Base-by-base conservation (phyloP, 2,329 filamentous ascomycete species). In the Blastomyces emzantsi region DNA sequence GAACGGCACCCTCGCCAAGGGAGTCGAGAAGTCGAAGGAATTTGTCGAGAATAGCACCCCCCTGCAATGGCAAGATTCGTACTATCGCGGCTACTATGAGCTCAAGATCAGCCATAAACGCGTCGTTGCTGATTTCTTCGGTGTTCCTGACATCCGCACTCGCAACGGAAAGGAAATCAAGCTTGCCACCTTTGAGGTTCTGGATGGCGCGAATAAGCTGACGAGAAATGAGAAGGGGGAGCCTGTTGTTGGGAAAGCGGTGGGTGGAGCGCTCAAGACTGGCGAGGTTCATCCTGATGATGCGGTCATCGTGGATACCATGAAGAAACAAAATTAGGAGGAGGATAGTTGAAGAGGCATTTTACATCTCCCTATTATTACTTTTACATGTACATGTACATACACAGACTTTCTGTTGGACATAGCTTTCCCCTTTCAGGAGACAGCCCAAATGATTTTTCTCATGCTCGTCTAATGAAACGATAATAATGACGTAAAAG, bases 51-150 rank as follows among this genome's bases (percentile, higher is more conserved):
- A 79, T 28, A 90, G 89, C 73, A 75, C 78, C 0, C 86, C 88
- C 72, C 77, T 91, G 57, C 85, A 89, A 70, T 91, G 87, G 88
- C 84, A 87, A 68, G 88, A 90, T 64, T 73, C 86, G 8, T 90
- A 88, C 73, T 91, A 90, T 73, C 81, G 88, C 22, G 89, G 88
- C 1, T 91, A 91, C 75, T 90, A 85, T 68, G 82, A 88, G 70
- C 76, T 90, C 51, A 80, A 82, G 58, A 77, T 89, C 62, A 79
- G 76, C 25, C 79, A 83, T 28, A 78, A 86, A 13, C 76, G 81
- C 55, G 79, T 88, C 1, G 77, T 82, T n/a, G 87, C 87, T 0
- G 78, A 79, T 15, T 91, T 82, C 75, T 91, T 86, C 68, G 88
- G 85, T 51, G 70, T 82, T 70, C 86, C 87, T 0, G 85, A 82